Conservation (phyloP, 805 yeast species). For the Candida cerambycidarum region DNA sequence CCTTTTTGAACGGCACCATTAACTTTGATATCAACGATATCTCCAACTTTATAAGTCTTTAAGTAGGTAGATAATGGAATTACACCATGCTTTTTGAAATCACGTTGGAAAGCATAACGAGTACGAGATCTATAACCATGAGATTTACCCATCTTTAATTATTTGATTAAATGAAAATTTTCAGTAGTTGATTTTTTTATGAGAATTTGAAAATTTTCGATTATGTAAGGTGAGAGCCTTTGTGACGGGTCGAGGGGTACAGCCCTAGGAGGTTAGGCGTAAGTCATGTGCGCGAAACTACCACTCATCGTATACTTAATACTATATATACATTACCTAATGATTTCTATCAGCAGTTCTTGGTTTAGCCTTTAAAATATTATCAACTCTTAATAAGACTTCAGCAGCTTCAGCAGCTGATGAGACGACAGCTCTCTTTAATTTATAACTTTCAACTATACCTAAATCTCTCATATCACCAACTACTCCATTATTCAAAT, state of each 20-base stretch:
- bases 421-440: conserved; percentile 90
- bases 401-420: conserved; percentile 99
- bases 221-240: background rate
- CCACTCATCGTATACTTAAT: no score
- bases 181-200: conserved; percentile 1
- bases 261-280: no score
- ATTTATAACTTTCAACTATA: conserved; percentile 86
- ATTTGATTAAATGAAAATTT: conserved; percentile 5
- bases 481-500: conserved; percentile 76
- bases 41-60: conserved; percentile 98
- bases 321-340: conserved; percentile 14
- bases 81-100: conserved; percentile 96
- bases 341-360: conserved; percentile 88
- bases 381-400: conserved; percentile 91
- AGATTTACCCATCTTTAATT: conserved; percentile 9
- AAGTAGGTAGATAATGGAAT: conserved; percentile 94
- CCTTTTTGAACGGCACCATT: conserved; percentile 99
- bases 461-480: conserved; percentile 96
- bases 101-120: conserved; percentile 99
- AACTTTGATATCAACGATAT: conserved; percentile 98
- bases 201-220: conserved; percentile 3
- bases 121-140: conserved; percentile 99
- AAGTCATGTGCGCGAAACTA: no score
- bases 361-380: conserved; percentile 95
- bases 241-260: conserved; percentile 4